Evolutionary conservation across 2,329 filamentous ascomycete species (phyloP).

Genomic region (Celoporthe dispersa): DNA sequence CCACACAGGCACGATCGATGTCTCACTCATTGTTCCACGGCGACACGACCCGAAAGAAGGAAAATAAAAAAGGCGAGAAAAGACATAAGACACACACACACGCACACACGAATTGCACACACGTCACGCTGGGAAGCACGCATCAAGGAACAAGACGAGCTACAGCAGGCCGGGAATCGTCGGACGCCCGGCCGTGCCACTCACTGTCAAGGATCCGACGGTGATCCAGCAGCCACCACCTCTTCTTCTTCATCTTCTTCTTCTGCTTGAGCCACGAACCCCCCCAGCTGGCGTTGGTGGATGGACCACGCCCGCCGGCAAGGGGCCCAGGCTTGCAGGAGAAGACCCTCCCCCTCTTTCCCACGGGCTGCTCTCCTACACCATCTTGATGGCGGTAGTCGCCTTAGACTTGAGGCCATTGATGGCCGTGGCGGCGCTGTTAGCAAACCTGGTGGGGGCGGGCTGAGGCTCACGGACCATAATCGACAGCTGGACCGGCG

Average conservation of each 20-base stretch:
- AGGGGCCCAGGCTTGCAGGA: background rate
- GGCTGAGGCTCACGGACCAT: slow-evolving; percentile 77
- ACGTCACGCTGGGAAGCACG: slow-evolving; percentile 23
- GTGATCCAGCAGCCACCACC: slow-evolving; percentile 20
- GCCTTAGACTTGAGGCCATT: slow-evolving; percentile 43
- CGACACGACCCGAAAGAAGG: background rate
- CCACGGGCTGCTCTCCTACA: slow-evolving; percentile 26
- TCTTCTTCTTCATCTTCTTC: background rate
- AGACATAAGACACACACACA: background rate
- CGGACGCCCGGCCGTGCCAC: slow-evolving; percentile 16
- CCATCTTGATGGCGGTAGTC: slow-evolving; percentile 36
- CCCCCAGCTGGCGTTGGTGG: background rate
- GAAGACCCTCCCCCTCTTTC: background rate
- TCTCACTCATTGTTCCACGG: background rate
- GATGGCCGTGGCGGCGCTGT: slow-evolving; percentile 37
- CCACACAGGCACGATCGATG: background rate
- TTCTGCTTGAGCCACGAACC: background rate
- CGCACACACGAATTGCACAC: slow-evolving; percentile 6
- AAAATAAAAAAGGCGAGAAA: background rate
- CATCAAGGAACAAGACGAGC: slow-evolving; percentile 24
- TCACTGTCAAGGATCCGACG: slow-evolving; percentile 21
- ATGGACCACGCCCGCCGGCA: background rate
- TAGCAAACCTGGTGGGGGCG: slow-evolving; percentile 35
- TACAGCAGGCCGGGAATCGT: slow-evolving; percentile 18
- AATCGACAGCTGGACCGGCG: slow-evolving; percentile 71